Percentiles rank a stretch among this genome's conserved stretches.
These are phyloP conservation scores for Taxillus chinensis DNA, from an alignment of 164 flowering plant genomes.

Conservation along the genomic window DNA sequence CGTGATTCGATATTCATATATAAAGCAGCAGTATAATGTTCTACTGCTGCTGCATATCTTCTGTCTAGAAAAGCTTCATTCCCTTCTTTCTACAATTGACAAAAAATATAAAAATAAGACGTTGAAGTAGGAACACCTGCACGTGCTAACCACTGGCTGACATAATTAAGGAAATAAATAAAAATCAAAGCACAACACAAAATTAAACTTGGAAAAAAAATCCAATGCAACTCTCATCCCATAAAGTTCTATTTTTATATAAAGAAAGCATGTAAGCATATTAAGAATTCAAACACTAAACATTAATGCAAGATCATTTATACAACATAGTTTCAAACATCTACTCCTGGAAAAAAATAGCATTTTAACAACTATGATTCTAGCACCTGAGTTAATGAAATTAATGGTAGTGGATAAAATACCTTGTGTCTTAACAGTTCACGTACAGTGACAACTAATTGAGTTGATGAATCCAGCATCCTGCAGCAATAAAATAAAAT, in stretches of 20 bases:
- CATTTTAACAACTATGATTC: neutral
- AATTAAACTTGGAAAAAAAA: neutral
- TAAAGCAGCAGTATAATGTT: conserved; percentile 78
- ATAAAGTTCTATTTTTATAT: too few relatives aligned
- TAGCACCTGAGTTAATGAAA: neutral
- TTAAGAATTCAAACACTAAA: too few relatives aligned
- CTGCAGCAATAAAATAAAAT: conserved; percentile 20
- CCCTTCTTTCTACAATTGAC: conserved; percentile 53
- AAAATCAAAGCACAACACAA: neutral
- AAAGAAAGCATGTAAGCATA: too few relatives aligned
- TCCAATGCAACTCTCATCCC: neutral
- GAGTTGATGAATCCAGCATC: conserved; percentile 28
- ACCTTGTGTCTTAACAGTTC: conserved; percentile 67
- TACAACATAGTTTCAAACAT: too few relatives aligned
- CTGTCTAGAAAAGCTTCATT: conserved; percentile 77
- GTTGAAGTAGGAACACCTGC: too few relatives aligned
- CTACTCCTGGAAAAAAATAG: neutral
- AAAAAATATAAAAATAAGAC: neutral
- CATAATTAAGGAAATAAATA: too few relatives aligned
- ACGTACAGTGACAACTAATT: conserved; percentile 49
- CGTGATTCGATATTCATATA: conserved; percentile 65
- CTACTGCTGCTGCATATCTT: conserved; percentile 71
- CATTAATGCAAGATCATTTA: too few relatives aligned
- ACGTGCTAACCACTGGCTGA: too few relatives aligned
- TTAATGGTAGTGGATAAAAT: conserved; percentile 5